Evolutionary conservation across 768 basidiomycete species (phyloP).

Genomic region (Phylloporus sp.): DNA sequence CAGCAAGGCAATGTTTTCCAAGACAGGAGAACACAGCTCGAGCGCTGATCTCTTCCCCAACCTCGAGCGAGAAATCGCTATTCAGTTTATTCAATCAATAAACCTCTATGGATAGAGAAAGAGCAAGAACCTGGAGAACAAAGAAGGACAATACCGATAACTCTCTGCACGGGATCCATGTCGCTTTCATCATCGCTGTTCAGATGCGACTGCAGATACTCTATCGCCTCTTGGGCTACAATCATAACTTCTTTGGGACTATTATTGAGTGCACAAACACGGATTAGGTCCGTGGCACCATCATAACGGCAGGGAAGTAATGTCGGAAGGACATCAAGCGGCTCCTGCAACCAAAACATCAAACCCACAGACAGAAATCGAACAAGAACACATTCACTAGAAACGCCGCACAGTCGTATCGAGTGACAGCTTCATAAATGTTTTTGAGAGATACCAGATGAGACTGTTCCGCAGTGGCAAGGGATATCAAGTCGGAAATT

Average conservation of each 20-base stretch:
- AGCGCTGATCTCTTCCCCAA: slow-evolving; percentile 23
- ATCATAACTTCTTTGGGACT: slow-evolving; percentile 43
- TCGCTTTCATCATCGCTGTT: slow-evolving; percentile 12
- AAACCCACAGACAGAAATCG: not conserved
- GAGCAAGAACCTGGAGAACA: slow-evolving; percentile 21
- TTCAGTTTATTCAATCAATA: not conserved
- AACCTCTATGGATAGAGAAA: not conserved
- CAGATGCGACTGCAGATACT: slow-evolving; percentile 22
- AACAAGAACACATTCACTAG: slow-evolving; percentile 10
- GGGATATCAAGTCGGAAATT: slow-evolving; percentile 19
- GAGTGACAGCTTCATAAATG: slow-evolving; percentile 14
- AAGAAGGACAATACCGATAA: slow-evolving; percentile 15
- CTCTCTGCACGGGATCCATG: slow-evolving; percentile 5
- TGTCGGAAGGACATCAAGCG: slow-evolving; percentile 35
- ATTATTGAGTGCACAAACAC: slow-evolving; percentile 24
- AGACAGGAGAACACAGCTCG: slow-evolving; percentile 18
- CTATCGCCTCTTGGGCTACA: slow-evolving; percentile 38
- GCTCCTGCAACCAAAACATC: slow-evolving; percentile 31
- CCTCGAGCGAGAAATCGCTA: slow-evolving; percentile 25
- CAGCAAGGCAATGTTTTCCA: slow-evolving; percentile 12
- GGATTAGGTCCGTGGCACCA: slow-evolving; percentile 32
- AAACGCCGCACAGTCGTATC: slow-evolving; percentile 12
- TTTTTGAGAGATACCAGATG: slow-evolving; percentile 12
- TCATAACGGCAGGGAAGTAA: slow-evolving; percentile 32
- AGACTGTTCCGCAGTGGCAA: slow-evolving; percentile 8